phyloP scores from a whole-genome alignment of 139 green algal species.

The Diplosphaera chodatii region DNA sequence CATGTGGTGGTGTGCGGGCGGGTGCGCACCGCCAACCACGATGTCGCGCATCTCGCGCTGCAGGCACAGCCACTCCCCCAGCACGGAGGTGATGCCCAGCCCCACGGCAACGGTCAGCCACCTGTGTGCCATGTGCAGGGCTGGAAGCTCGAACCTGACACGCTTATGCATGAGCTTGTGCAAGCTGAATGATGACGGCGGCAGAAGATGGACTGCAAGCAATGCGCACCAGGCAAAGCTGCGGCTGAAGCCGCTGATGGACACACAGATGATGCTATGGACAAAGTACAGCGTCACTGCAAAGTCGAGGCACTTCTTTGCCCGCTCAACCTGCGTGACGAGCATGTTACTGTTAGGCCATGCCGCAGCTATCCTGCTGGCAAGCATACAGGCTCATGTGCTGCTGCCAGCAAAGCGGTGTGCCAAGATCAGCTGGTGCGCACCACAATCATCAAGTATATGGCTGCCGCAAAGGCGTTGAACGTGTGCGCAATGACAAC shows the following conservation, averaged over 20 bases:
- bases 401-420: too few species aligned
- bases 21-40: constrained; percentile 40
- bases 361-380: too few species aligned
- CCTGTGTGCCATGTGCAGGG: constrained; percentile 47
- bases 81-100: constrained; percentile 64
- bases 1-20: too few species aligned
- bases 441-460: constrained; percentile 51
- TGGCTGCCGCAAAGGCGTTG: constrained; percentile 41
- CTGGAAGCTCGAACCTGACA: too few species aligned
- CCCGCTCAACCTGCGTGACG: constrained; percentile 65
- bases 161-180: too few species aligned
- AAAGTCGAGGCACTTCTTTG: constrained; percentile 97
- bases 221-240: constrained; percentile 59
- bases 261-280: constrained; percentile 55
- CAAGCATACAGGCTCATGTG: too few species aligned
- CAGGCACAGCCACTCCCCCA: constrained; percentile 90
- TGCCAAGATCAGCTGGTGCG: too few species aligned
- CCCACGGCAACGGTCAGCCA: constrained; percentile 58
- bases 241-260: constrained; percentile 54
- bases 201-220: background rate
- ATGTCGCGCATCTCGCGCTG: constrained; percentile 86
- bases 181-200: too few species aligned
- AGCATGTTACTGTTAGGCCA: too few species aligned
- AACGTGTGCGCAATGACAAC: constrained; percentile 38
- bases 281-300: constrained; percentile 74